Evolutionary conservation across 768 basidiomycete genomes (phyloP), one percentile per base, ranked within the genome.

Genomic region (Termitomyces sp.): DNA sequence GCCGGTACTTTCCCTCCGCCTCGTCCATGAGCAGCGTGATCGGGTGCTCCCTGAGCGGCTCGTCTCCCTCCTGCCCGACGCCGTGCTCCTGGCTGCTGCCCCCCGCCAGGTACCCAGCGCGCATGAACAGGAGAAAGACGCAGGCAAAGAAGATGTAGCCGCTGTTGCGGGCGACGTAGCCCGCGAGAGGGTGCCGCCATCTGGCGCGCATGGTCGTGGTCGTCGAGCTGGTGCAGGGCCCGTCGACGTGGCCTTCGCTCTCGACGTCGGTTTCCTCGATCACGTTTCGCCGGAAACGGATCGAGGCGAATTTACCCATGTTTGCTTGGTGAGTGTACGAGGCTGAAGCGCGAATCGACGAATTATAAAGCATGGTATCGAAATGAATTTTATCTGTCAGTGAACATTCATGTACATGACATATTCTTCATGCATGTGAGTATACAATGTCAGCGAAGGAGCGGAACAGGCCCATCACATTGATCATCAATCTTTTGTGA

Each of bases 21-120:
- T 92, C 84, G 12, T 83, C 81, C 81, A 98, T 90, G 62, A 98
- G 82, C 37, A 74, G 77, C 0, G 92, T 79, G 61, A 98, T 97
- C 6, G 96, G 95, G 69, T 99, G 93, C 24, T 71, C 39, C 18
- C n/a, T 9, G 0, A 41, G 39, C 39, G 8, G 8, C 39, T n/a
- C 39, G 18, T 20, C 15, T 10, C n/a, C 18, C 39, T 41, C n/a
- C 39, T 41, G n/a, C n/a, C 39, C 39, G 4, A 41, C 39, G 8
- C 2, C 39, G 4, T 20, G 39, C n/a, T 9, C 39, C 9, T 42
- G 41, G 9, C 69, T 3, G 64, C 66, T 66, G n/a, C 69, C 71
- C 7, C 77, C 75, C 10, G 73, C 70, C 55, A 76, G 75, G 57
- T 81, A 73, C 16, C 83, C 83, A 0, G 77, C 72, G 20, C 78